Conservation (phyloP, 805 yeast species). For the Yarrowia osloensis region DNA sequence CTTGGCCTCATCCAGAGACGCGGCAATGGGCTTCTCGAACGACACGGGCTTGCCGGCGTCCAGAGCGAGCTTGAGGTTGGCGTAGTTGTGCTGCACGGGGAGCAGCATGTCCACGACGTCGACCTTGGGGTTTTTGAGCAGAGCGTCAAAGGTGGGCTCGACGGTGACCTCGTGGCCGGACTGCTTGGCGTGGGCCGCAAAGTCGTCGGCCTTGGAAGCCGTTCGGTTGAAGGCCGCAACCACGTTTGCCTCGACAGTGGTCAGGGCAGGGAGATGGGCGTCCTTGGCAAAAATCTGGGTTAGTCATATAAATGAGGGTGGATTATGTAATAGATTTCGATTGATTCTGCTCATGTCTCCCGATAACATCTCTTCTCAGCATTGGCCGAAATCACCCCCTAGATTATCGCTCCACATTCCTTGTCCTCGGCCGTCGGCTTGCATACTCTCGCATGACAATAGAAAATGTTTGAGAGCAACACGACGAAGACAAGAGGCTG, state of each 20-base stretch:
- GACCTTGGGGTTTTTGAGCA: slow-evolving; percentile 64
- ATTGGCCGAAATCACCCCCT: too few species aligned
- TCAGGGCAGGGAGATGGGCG: slow-evolving; percentile 71
- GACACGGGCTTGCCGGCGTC: slow-evolving; percentile 74
- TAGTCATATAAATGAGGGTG: too few species aligned
- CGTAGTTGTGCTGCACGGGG: slow-evolving; percentile 82
- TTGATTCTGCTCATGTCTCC: too few species aligned
- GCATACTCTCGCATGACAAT: not conserved
- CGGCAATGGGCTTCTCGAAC: slow-evolving; percentile 92
- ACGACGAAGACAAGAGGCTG: not conserved
- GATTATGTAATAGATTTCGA: not conserved
- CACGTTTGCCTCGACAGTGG: slow-evolving; percentile 53
- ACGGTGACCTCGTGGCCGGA: slow-evolving; percentile 49
- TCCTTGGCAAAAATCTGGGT: slow-evolving; percentile 74
- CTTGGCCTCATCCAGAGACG: slow-evolving; percentile 74
- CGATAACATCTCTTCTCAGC: too few species aligned
- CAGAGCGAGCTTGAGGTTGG: slow-evolving; percentile 68
- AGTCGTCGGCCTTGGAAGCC: slow-evolving; percentile 74
- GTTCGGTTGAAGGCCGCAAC: slow-evolving; percentile 83
- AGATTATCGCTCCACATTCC: too few species aligned
- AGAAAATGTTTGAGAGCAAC: not conserved
- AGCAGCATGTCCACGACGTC: slow-evolving; percentile 82
- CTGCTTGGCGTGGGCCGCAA: slow-evolving; percentile 60
- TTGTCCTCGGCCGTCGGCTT: too few species aligned
- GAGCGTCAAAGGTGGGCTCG: slow-evolving; percentile 47